A percentile compares a stretch with the other conserved stretches of the same genome.
phyloP scores from a whole-genome alignment of 1,284 basidiomycete genomes.

The Phellinidium pouzarii region DNA sequence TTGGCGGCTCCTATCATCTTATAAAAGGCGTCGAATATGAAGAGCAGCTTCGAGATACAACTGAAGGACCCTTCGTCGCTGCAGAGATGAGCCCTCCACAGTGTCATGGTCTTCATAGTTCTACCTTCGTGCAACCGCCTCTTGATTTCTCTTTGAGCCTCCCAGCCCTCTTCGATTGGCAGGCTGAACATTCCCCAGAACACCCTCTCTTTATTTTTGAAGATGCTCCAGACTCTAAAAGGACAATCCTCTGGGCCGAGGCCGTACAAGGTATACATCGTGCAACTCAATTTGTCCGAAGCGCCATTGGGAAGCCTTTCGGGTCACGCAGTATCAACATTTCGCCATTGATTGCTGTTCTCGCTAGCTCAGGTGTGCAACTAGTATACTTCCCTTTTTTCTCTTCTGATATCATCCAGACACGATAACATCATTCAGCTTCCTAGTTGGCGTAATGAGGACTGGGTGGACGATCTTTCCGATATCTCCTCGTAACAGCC shows the following conservation, averaged over 20 bases:
- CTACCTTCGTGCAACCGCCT: constrained; percentile 27
- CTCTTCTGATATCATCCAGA: constrained; percentile 9
- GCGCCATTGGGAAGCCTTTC: not conserved
- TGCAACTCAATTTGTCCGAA: constrained; percentile 17
- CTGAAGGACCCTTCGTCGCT: no score
- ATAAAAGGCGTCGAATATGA: no score
- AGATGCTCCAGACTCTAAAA: not conserved
- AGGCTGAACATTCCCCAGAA: constrained; percentile 28
- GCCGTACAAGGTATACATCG: constrained; percentile 23
- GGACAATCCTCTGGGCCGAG: constrained; percentile 25
- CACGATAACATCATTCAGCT: constrained; percentile 15
- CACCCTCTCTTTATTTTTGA: constrained; percentile 31
- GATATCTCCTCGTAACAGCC: constrained; percentile 29
- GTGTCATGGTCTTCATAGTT: constrained; percentile 14
- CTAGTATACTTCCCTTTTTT: not conserved
- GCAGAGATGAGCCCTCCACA: no score
- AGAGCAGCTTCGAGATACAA: no score
- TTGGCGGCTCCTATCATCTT: no score
- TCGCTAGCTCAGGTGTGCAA: constrained; percentile 14
- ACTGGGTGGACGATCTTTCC: constrained; percentile 22
- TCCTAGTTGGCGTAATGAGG: constrained; percentile 16
- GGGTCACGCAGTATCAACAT: not conserved
- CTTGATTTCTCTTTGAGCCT: constrained; percentile 30
- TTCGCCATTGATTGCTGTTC: constrained; percentile 17
- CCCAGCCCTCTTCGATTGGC: constrained; percentile 32